Base-by-base conservation (phyloP, 805 yeast species). In the Sugiyamaella valdiviana region DNA sequence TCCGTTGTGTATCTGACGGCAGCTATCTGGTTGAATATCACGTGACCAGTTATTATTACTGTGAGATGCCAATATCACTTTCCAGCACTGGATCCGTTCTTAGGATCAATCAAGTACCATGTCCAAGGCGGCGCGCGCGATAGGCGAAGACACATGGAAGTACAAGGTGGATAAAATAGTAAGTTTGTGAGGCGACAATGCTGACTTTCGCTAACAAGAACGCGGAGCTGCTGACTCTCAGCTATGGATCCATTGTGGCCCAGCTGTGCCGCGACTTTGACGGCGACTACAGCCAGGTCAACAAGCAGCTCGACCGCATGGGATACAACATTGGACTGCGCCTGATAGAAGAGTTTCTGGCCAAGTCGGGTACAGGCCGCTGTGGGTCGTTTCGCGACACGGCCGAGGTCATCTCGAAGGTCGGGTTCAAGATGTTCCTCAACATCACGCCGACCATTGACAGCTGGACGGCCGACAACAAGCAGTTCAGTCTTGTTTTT, bases 291-390 rank as follows among this genome's bases (percentile, higher is more conserved):
- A 63, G 61, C 5, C 82, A 82, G 59, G 96, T 93, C 50, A 93
- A 93, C 62, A 71, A 72, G 45, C 95, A 91, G 62, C 72, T 93
- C 44, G 95, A 83, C 59, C 78, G 79, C 54, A 91, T 93, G 98
- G 99, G 99, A 0, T 87, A 90, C 65, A 89, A 86, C 63, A 93
- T 93, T 37, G 99, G 99, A 1, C 70, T 89, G 42, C 72, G 99
- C 54, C 66, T 93, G 50, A 86, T 93, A 44, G 99, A 93, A 61
- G 99, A 93, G 63, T 88, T 91, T 60, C 71, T 93, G 37, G 95
- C 96, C 24, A 81, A 84, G 60, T 82, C 96, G 0, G 90, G 87
- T n/a, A 73, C 84, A 1, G 84, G 86, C 36, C 73, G 99, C 51
- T 93, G 99, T 64, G 73, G 73, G 19, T 74, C 79, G 23, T 82